These are phyloP conservation scores for Sclerotinia borealis DNA, from an alignment of 2,329 filamentous ascomycete species.

Conservation along the genomic window DNA sequence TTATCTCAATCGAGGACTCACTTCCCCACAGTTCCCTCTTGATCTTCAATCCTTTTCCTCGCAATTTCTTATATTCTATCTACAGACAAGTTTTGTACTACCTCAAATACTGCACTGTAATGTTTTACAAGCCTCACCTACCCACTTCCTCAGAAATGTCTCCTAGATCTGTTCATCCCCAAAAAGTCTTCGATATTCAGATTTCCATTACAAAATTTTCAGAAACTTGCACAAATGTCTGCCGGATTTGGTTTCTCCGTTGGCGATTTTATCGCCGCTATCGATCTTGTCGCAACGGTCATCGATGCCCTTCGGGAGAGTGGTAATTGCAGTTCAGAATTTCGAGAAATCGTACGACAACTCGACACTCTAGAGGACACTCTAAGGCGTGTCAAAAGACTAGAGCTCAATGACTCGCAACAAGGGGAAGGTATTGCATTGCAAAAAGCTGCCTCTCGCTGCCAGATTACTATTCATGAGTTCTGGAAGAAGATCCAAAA, in stretches of 20 bases:
- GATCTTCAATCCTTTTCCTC: not conserved
- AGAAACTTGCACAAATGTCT: not conserved
- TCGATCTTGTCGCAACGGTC: conserved; percentile 24
- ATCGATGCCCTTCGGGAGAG: conserved; percentile 18
- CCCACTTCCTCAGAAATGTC: not conserved
- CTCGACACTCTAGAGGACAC: conserved; percentile 25
- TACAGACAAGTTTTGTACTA: not conserved
- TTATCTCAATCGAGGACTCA: not conserved
- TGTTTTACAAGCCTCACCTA: not conserved
- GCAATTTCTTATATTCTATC: no score
- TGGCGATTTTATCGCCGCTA: conserved; percentile 28
- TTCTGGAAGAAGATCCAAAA: conserved; percentile 29
- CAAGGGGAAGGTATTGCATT: conserved; percentile 24
- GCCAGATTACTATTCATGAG: conserved; percentile 27
- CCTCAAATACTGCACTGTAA: not conserved
- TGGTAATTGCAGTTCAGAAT: conserved; percentile 17
- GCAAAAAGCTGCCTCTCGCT: conserved; percentile 24
- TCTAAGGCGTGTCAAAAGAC: conserved; percentile 25
- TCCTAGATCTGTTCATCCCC: not conserved
- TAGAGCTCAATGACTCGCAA: conserved; percentile 24
- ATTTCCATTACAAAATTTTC: not conserved
- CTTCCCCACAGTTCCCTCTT: not conserved
- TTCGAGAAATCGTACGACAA: conserved; percentile 20
- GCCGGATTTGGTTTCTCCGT: conserved; percentile 22
- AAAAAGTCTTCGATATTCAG: rapidly evolving